These are phyloP conservation scores for Nidularia pulvinata DNA, from an alignment of 768 basidiomycete genomes.

Conservation along the genomic window DNA sequence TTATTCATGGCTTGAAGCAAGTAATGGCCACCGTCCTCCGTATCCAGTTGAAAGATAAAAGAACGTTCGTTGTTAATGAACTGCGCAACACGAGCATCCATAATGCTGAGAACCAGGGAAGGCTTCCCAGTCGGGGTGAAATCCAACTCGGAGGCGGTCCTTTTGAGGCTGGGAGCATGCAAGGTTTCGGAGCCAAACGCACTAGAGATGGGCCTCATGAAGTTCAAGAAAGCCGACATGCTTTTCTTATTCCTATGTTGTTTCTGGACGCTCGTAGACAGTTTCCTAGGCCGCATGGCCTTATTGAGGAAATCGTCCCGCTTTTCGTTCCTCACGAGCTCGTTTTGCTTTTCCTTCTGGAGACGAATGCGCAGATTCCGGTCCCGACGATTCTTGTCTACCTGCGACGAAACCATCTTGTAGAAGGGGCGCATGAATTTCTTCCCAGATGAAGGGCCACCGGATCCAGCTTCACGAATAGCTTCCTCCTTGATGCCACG, in stretches of 20 bases:
- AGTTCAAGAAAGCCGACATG: constrained; percentile 81
- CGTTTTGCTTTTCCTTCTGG: constrained; percentile 73
- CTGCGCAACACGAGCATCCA: constrained; percentile 67
- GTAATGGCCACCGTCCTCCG: constrained; percentile 87
- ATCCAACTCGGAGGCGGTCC: constrained; percentile 73
- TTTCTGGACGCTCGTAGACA: constrained; percentile 51
- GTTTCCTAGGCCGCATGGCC: constrained; percentile 66
- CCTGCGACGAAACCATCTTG: constrained; percentile 58
- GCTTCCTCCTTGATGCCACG: constrained; percentile 79
- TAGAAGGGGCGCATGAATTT: constrained; percentile 68
- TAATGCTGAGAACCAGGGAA: constrained; percentile 70
- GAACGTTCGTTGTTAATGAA: constrained; percentile 83
- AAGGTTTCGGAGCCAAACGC: constrained; percentile 73
- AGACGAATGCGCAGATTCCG: constrained; percentile 65
- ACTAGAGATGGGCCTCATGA: constrained; percentile 89
- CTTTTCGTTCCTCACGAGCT: constrained; percentile 71
- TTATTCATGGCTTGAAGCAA: constrained; percentile 72
- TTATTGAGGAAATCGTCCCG: constrained; percentile 75
- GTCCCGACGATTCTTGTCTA: constrained; percentile 85
- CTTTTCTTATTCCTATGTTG: constrained; percentile 88
- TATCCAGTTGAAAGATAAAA: constrained; percentile 80
- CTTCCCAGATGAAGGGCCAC: constrained; percentile 42
- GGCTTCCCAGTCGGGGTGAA: constrained; percentile 76
- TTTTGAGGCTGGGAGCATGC: constrained; percentile 41
- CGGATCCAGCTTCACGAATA: constrained; percentile 53